phyloP scores from a whole-genome alignment of 2,329 filamentous ascomycete species.

The Monosporascus sp. region DNA sequence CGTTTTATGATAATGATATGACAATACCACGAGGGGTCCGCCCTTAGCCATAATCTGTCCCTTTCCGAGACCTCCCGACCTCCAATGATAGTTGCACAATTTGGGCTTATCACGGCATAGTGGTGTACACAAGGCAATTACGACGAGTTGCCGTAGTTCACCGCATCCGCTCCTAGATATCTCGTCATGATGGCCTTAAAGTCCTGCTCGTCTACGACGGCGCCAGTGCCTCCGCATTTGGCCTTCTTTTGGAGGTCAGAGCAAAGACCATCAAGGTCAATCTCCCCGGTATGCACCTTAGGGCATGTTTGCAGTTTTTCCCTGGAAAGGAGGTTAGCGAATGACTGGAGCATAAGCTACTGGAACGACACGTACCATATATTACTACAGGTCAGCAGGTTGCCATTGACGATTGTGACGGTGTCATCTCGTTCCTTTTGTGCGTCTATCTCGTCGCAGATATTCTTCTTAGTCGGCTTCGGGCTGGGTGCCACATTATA shows the following conservation, averaged over 20 bases:
- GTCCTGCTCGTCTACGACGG: constrained; percentile 83
- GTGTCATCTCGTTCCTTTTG: constrained; percentile 67
- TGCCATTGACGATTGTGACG: constrained; percentile 48
- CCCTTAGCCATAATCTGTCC: not conserved
- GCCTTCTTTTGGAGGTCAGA: constrained; percentile 92
- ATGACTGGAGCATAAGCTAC: not conserved
- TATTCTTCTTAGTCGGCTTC: constrained; percentile 48
- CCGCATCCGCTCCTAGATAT: constrained; percentile 46
- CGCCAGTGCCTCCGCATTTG: constrained; percentile 85
- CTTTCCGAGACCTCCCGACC: not conserved
- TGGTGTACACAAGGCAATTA: not conserved
- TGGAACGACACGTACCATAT: constrained; percentile 69
- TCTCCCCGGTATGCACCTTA: constrained; percentile 82
- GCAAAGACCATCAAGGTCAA: constrained; percentile 90
- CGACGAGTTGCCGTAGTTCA: constrained; percentile 2
- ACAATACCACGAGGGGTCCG: not conserved
- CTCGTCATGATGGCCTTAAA: constrained; percentile 75
- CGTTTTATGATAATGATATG: not conserved
- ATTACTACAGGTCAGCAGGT: constrained; percentile 79
- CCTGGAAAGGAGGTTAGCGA: constrained; percentile 55
- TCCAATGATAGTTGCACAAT: not conserved
- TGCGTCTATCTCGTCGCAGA: constrained; percentile 74
- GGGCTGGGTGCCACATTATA: constrained; percentile 61
- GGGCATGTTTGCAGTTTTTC: constrained; percentile 83
- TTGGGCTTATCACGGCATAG: not conserved